A percentile compares a stretch with the other conserved stretches of the same genome.
Evolutionary conservation across 768 basidiomycete genomes (phyloP).

Genomic region (Antrodiella citrinella): DNA sequence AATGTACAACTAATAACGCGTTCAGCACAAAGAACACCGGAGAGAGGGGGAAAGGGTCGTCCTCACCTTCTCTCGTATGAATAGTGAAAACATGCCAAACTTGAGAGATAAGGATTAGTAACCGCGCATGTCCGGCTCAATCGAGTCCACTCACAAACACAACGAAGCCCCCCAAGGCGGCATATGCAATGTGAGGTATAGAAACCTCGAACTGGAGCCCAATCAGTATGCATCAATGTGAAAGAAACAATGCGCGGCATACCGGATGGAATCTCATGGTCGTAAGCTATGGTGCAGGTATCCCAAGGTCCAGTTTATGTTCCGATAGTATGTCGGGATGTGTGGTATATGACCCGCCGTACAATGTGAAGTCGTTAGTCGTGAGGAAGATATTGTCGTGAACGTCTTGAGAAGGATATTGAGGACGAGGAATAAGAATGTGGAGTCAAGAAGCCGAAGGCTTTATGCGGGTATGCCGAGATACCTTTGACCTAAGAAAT

Average conservation of each 20-base stretch:
- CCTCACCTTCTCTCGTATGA: slow-evolving; percentile 77
- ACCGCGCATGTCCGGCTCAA: not conserved
- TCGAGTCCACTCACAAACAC: slow-evolving; percentile 47
- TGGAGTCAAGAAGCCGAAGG: not conserved
- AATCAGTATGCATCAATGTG: not conserved
- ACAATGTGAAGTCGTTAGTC: not conserved
- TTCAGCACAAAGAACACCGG: no score
- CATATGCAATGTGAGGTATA: slow-evolving; percentile 69
- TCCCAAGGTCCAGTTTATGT: not conserved
- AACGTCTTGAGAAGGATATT: not conserved
- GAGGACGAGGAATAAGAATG: not conserved
- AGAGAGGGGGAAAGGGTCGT: slow-evolving; percentile 1
- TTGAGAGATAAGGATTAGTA: slow-evolving; percentile 21
- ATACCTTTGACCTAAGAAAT: not conserved
- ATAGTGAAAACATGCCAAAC: slow-evolving; percentile 94
- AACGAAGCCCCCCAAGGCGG: slow-evolving; percentile 74
- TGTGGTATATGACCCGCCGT: not conserved
- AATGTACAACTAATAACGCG: slow-evolving; percentile 60
- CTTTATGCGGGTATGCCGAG: not conserved
- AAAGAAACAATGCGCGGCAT: not conserved
- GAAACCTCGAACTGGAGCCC: slow-evolving; percentile 45
- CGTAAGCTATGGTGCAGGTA: not conserved
- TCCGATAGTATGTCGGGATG: not conserved
- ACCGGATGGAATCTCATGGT: slow-evolving; percentile 12
- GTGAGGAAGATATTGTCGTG: not conserved